Evolutionary conservation across 805 yeast genomes (phyloP), one percentile per base, ranked within the genome.

Genomic region (Candida schatavii): DNA sequence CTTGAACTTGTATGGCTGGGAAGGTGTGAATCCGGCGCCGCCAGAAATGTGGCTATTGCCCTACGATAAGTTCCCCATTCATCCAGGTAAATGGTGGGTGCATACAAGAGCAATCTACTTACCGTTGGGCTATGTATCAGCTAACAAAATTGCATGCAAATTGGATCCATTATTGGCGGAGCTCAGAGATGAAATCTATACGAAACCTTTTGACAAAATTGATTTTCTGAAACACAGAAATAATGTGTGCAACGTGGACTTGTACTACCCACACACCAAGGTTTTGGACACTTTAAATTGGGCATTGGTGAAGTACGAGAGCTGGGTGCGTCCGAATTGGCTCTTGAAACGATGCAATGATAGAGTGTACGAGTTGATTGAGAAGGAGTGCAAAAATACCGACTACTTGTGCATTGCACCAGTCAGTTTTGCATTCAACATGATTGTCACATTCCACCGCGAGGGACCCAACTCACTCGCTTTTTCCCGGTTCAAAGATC

Each of bases 61-160:
- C 1, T 86, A 88, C 46, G 57, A 72, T 37, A 15, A 26, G 5
- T 54, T 84, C 2, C 95, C 96, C 0, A 70, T 89, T 31, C 98
- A 93, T 56, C 99, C 99, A 1, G 95, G 90, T 27, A 77, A 87
- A 57, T 93, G 98, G 99, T 93, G 99, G 99, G 97, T 91, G 18
- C 99, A 93, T 56, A 90, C 97, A 0, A 72, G 99, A 43, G 96
- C 93, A 0, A 87, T 93, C 18, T 93, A 90, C 54, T 61, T 86
- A 26, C 90, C 98, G 0, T 67, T 91, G 53, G 91, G 97, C 14
- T 93, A 91, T 59, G 59, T 93, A 6, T 79, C 85, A 11, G 68
- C 86, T 37, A 71, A 75, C 23, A 66, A 66, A 42, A 68, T 74
- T 28, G 66, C 72, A 41, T 83, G 88, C 53, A 77, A 73, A 4